Base-by-base conservation (phyloP, 2,329 filamentous ascomycete species). In the Colletotrichum chlorophyti region DNA sequence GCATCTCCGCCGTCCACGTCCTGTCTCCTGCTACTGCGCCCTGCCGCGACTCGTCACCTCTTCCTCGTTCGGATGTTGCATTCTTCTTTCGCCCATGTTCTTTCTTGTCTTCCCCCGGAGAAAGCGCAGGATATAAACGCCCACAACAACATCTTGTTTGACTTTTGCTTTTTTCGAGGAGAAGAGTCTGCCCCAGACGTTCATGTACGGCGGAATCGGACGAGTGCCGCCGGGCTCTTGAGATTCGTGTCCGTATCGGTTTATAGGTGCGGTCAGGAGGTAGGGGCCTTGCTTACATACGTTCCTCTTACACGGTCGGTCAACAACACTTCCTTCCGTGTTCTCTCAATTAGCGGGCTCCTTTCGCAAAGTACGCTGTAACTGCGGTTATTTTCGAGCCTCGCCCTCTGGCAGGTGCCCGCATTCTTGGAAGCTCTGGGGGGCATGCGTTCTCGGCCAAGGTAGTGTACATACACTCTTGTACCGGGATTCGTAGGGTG, bases 41-140 rank as follows among this genome's bases (percentile, higher is more conserved):
- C n/a, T 21, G 21, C 27, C 43, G 15, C 52, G 57, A 57, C 43
- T 55, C 51, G 55, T 37, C n/a, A 17, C 24, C 34, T 21, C 43
- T 38, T 37, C 15, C 10, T 27, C 29, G 43, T 40, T 41, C 31
- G 11, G 17, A 45, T 26, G 49, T 45, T 55, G 51, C 55, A 23
- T 24, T 42, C 31, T 27, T 52, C 4, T 9, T n/a, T n/a, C n/a
- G n/a, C n/a, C 21, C 5, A 29, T 19, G 15, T n/a, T 29, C 14
- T 12, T 37, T 15, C 19, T 14, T 4, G 23, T 14, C 4, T 19
- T 49, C 14, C 34, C 27, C 32, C 15, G 11, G 43, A 23, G 43
- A 23, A 43, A 42, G 32, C 43, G 29, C 38, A 32, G 50, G 12
- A 27, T 34, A 11, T 31, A 23, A 19, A 14, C 17, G 5, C 7